These are phyloP conservation scores for Microsporum canis DNA, from an alignment of 2,329 filamentous ascomycete genomes.

Conservation along the genomic window DNA sequence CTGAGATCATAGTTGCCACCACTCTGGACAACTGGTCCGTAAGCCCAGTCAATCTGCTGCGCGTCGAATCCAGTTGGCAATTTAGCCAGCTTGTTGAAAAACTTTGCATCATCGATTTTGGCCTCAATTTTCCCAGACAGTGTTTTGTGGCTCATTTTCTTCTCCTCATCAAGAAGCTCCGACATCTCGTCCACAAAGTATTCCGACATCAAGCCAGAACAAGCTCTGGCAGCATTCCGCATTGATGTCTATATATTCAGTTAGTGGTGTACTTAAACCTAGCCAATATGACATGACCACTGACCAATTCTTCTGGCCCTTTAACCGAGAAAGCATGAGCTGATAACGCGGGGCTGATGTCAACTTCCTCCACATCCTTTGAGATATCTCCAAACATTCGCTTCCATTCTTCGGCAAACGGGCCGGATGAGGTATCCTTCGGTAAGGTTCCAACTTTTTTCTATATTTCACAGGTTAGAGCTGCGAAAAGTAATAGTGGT, in stretches of 20 bases:
- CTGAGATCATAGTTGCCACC: conserved; percentile 90
- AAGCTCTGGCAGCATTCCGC: conserved; percentile 86
- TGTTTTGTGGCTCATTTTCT: conserved; percentile 83
- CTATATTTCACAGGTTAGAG: conserved; percentile 32
- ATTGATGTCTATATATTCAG: conserved; percentile 58
- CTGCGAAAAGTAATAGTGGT: neutral
- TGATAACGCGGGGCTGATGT: conserved; percentile 72
- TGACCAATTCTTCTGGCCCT: conserved; percentile 77
- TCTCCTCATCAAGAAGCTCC: conserved; percentile 85
- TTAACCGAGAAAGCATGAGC: conserved; percentile 79
- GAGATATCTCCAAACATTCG: conserved; percentile 63
- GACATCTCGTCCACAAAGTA: conserved; percentile 99
- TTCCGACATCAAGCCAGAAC: conserved; percentile 85
- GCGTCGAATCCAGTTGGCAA: conserved; percentile 79
- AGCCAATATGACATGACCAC: conserved; percentile 16
- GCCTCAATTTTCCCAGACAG: conserved; percentile 78
- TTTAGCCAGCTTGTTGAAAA: conserved; percentile 76
- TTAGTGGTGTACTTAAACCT: conserved; percentile 11
- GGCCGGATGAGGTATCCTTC: conserved; percentile 74
- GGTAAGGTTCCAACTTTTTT: conserved; percentile 81
- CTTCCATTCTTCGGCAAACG: conserved; percentile 96
- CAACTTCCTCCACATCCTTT: conserved; percentile 80
- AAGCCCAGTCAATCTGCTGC: conserved; percentile 83
- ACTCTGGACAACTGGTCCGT: conserved; percentile 84
- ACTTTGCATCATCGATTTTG: conserved; percentile 88